Percentiles rank a stretch among this genome's conserved stretches.
These are phyloP conservation scores for Syncephalastrum sp. DNA, from an alignment of 371 early-diverging fungal genomes.

Conservation along the genomic window DNA sequence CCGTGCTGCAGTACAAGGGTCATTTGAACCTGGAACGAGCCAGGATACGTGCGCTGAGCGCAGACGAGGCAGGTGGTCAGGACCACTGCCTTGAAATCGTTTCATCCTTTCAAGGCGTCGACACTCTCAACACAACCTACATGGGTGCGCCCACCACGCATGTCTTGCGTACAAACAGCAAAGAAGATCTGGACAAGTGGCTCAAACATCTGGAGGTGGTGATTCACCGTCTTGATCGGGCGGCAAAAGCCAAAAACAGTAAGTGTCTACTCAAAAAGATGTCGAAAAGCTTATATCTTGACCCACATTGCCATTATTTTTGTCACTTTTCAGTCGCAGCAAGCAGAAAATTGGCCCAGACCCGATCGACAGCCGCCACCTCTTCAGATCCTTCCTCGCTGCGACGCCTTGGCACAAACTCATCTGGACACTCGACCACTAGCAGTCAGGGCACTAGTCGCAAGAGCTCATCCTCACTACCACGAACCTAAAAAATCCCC, in stretches of 20 bases:
- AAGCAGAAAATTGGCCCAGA: slow-evolving; percentile 13
- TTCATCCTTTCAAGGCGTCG: slow-evolving; percentile 38
- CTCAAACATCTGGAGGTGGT: slow-evolving; percentile 23
- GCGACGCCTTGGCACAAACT: no score
- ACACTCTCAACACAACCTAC: slow-evolving; percentile 37
- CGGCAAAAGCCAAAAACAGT: slow-evolving; percentile 21
- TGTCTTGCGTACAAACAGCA: slow-evolving; percentile 19
- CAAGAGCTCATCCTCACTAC: no score
- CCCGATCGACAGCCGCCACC: slow-evolving; percentile 5
- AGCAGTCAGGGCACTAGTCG: no score
- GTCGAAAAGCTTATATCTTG: neutral
- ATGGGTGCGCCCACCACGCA: slow-evolving; percentile 31
- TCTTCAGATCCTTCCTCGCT: no score
- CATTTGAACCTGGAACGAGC: slow-evolving; percentile 32
- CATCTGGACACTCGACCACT: no score
- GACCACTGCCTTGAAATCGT: slow-evolving; percentile 34
- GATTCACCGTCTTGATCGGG: slow-evolving; percentile 30
- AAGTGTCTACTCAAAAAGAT: neutral
- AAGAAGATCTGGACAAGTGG: slow-evolving; percentile 33
- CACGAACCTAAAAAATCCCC: no score
- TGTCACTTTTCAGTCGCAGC: slow-evolving; percentile 9
- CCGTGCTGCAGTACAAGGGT: slow-evolving; percentile 39
- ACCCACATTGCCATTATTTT: neutral
- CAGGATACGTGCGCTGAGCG: slow-evolving; percentile 21
- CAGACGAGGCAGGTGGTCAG: slow-evolving; percentile 32